A percentile compares a stretch with the other conserved stretches of the same genome.
Conservation (phyloP, 176 grass and related monocot species). For the Guadua angustifolia region DNA sequence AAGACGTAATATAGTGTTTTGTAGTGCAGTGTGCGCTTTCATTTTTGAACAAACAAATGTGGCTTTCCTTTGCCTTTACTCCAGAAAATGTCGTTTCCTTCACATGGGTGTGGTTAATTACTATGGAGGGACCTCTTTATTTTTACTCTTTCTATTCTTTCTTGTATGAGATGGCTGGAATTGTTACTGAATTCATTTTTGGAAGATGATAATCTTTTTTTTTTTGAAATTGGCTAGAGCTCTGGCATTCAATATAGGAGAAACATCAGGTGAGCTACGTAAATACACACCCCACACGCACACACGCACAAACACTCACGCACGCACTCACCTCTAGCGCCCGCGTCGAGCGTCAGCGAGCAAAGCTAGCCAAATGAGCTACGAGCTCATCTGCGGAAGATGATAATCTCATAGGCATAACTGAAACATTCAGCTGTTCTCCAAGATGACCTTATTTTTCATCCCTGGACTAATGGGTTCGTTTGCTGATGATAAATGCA, state of each 20-base stretch:
- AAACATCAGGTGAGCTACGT: too few species aligned
- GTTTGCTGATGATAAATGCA: background rate
- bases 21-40: background rate
- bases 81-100: background rate
- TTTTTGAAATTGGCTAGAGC: too few species aligned
- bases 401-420: background rate
- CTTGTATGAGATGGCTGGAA: background rate
- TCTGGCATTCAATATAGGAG: too few species aligned
- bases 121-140: background rate
- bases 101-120: background rate
- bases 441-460: background rate
- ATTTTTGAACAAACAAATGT: slow-evolving; percentile 21
- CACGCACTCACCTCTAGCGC: too few species aligned
- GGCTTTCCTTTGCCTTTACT: background rate
- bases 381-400: too few species aligned
- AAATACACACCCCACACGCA: too few species aligned
- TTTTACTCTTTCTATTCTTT: background rate
- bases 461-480: background rate
- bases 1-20: slow-evolving; percentile 22
- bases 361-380: too few species aligned
- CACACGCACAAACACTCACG: too few species aligned
- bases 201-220: background rate
- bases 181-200: slow-evolving; percentile 4
- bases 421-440: background rate
- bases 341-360: too few species aligned